Evolutionary conservation across 164 flowering plant species (phyloP).

Genomic region (Umbilicus rupestris): DNA sequence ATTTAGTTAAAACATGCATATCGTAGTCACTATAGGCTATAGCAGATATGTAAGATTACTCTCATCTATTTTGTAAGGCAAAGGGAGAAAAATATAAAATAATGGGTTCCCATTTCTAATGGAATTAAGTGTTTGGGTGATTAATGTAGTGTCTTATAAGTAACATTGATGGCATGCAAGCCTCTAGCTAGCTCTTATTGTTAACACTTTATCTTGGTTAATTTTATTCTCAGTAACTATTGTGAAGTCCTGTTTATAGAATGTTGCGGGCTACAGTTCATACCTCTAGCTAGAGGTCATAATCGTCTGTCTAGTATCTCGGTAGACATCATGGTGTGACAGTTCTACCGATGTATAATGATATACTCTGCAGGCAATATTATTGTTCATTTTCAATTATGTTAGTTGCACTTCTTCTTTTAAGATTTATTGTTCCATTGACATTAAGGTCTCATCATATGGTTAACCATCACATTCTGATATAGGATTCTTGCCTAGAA

Average conservation of each 20-base stretch:
- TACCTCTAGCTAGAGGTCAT: background rate
- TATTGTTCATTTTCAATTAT: background rate
- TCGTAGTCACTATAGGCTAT: no score
- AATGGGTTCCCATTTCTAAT: background rate
- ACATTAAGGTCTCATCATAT: background rate
- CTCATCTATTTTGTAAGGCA: no score
- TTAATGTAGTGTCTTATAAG: background rate
- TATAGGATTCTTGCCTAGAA: background rate
- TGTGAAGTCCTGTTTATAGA: background rate
- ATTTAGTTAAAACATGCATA: no score
- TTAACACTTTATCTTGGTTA: no score
- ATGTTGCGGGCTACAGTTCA: background rate
- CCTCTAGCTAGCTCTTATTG: no score
- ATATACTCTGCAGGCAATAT: background rate
- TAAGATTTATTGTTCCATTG: background rate
- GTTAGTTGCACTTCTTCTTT: constrained; percentile 1
- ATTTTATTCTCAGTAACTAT: background rate
- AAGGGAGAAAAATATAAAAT: no score
- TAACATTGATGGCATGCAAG: background rate
- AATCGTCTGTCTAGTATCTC: background rate
- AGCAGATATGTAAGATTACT: no score
- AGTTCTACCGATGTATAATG: background rate
- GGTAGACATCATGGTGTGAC: background rate
- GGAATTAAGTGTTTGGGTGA: background rate
- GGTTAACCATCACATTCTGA: constrained; percentile 2